These are phyloP conservation scores for Saccharomycopsis babjevae DNA, from an alignment of 805 yeast genomes.

Conservation along the genomic window DNA sequence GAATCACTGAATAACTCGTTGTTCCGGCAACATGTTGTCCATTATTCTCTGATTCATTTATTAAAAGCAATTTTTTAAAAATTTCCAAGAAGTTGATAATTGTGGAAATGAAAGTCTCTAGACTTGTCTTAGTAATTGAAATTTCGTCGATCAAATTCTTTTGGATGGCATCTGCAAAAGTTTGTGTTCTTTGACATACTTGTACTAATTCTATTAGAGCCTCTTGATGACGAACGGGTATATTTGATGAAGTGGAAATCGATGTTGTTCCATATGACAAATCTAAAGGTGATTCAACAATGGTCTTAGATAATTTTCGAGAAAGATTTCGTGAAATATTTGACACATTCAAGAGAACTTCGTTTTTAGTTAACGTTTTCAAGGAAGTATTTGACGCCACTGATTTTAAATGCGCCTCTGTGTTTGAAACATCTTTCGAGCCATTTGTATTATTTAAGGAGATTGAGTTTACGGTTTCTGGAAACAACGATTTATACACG, in stretches of 20 bases:
- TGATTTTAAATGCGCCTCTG: neutral
- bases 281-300: neutral
- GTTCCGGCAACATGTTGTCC: neutral
- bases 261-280: neutral
- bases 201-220: neutral
- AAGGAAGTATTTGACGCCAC: neutral
- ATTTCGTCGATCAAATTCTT: neutral
- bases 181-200: neutral
- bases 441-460: neutral
- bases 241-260: neutral
- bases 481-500: constrained; percentile 28
- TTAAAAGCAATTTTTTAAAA: neutral
- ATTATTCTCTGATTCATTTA: constrained; percentile 1
- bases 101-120: constrained; percentile 6
- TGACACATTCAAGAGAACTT: neutral
- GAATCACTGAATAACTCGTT: neutral
- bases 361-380: neutral
- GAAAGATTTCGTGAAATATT: neutral
- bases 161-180: neutral
- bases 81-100: constrained; percentile 5
- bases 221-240: neutral
- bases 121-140: neutral
- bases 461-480: neutral
- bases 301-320: neutral
- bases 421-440: neutral